Conservation (phyloP, 495 filamentous ascomycete genomes). For the Lindgomyces ingoldianus region DNA sequence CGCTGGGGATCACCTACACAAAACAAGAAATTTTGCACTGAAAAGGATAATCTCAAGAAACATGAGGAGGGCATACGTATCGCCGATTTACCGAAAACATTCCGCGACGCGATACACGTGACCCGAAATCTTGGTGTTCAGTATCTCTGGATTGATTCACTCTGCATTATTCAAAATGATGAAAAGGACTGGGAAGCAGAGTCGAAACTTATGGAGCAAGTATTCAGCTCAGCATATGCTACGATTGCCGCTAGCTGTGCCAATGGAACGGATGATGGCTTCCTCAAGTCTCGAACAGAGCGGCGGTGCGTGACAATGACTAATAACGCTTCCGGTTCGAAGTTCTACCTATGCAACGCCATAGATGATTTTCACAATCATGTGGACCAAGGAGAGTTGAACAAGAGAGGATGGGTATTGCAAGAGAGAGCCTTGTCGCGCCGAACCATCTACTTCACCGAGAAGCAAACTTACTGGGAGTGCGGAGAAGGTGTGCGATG, state of each 20-base stretch:
- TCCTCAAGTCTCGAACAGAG: conserved; percentile 2
- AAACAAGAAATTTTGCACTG: conserved; percentile 7
- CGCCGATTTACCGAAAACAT: conserved; percentile 19
- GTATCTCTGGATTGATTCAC: conserved; percentile 14
- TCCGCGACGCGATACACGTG: conserved; percentile 13
- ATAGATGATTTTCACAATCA: conserved; percentile 32
- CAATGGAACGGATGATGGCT: conserved; percentile 3
- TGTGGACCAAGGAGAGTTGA: conserved; percentile 42
- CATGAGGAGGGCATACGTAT: background rate
- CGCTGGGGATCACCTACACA: conserved; percentile 4
- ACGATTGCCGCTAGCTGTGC: conserved; percentile 14
- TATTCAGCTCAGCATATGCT: conserved; percentile 12
- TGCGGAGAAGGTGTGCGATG: conserved; percentile 48
- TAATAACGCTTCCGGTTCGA: background rate
- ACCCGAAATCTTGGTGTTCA: background rate
- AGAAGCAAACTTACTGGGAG: conserved; percentile 48
- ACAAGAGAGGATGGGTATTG: conserved; percentile 48
- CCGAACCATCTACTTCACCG: conserved; percentile 49
- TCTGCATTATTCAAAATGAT: no score
- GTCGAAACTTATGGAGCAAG: conserved; percentile 12
- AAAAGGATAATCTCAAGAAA: background rate
- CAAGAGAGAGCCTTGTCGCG: conserved; percentile 49
- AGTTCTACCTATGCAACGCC: conserved; percentile 9
- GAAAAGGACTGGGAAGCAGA: conserved; percentile 10
- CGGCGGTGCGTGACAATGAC: background rate